These are phyloP conservation scores for Stylosanthes scabra DNA, from an alignment of 331 rosid species.

Conservation along the genomic window DNA sequence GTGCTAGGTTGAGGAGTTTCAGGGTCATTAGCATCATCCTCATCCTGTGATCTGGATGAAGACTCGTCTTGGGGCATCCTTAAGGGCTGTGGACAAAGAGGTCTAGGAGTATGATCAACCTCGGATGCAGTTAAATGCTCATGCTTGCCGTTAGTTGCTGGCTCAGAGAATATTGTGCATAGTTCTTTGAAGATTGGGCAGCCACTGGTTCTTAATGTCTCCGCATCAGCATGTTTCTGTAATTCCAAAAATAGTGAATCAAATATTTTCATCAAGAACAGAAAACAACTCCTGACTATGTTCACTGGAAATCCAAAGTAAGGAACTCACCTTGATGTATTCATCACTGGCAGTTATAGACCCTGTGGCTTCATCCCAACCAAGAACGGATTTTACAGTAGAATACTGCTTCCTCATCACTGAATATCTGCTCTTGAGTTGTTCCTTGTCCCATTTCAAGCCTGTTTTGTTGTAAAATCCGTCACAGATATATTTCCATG, in stretches of 20 bases:
- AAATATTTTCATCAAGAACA: slow-evolving; percentile 11
- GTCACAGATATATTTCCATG: slow-evolving; percentile 71
- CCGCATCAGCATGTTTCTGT: slow-evolving; percentile 81
- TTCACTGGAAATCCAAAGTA: too few species aligned
- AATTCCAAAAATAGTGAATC: slow-evolving; percentile 33
- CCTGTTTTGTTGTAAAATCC: slow-evolving; percentile 64
- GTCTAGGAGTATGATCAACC: slow-evolving; percentile 41
- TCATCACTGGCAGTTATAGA: slow-evolving; percentile 57
- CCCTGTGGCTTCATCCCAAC: slow-evolving; percentile 72
- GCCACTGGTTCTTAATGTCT: slow-evolving; percentile 60
- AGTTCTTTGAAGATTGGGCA: slow-evolving; percentile 78
- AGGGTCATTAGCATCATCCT: slow-evolving; percentile 50
- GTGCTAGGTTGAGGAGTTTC: slow-evolving; percentile 52
- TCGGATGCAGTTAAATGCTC: slow-evolving; percentile 49
- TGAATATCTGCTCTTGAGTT: slow-evolving; percentile 73
- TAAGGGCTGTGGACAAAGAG: slow-evolving; percentile 46
- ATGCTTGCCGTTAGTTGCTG: slow-evolving; percentile 56
- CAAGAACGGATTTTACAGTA: slow-evolving; percentile 61
- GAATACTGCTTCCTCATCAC: slow-evolving; percentile 69
- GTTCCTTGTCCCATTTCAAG: slow-evolving; percentile 81
- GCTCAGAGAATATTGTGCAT: slow-evolving; percentile 69
- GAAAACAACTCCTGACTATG: too few species aligned
- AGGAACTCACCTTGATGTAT: slow-evolving; percentile 64
- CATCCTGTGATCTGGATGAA: slow-evolving; percentile 63
- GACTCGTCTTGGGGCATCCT: slow-evolving; percentile 47